These are phyloP conservation scores for Fusarium annulatum DNA, from an alignment of 2,329 filamentous ascomycete genomes.

Conservation along the genomic window DNA sequence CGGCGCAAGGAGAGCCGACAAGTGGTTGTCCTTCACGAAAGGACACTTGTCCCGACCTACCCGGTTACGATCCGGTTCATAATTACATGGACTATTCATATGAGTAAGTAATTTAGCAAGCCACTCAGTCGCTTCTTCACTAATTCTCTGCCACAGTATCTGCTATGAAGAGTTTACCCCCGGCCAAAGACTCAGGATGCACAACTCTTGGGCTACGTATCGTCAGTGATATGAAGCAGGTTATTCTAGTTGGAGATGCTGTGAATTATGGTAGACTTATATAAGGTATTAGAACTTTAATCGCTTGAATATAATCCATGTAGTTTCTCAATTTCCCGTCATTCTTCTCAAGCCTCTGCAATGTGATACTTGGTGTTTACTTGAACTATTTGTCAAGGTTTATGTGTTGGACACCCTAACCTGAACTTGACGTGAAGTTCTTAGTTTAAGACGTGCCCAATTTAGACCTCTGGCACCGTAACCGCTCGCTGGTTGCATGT, in stretches of 20 bases:
- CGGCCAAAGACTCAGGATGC: background rate
- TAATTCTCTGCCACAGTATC: background rate
- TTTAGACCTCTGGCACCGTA: too few species aligned
- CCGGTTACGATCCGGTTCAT: background rate
- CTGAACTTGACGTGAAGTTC: background rate
- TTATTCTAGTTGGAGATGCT: background rate
- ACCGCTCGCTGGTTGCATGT: accelerated
- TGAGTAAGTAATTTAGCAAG: background rate
- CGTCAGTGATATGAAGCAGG: background rate
- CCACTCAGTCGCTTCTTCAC: accelerated
- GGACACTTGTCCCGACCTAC: background rate
- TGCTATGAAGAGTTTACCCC: conserved; percentile 8
- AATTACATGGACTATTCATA: conserved; percentile 11
- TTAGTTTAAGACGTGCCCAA: accelerated
- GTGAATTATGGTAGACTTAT: background rate
- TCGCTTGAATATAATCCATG: background rate
- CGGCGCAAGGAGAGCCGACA: background rate
- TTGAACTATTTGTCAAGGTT: background rate
- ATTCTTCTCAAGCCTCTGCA: background rate
- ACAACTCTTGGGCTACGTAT: conserved; percentile 2
- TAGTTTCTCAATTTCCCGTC: background rate
- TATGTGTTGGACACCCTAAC: accelerated
- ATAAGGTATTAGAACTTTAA: background rate
- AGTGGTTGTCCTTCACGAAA: background rate
- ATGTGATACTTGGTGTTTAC: background rate